Evolutionary conservation across 1,284 basidiomycete genomes (phyloP).

Genomic region (Malassezia pachydermatis): DNA sequence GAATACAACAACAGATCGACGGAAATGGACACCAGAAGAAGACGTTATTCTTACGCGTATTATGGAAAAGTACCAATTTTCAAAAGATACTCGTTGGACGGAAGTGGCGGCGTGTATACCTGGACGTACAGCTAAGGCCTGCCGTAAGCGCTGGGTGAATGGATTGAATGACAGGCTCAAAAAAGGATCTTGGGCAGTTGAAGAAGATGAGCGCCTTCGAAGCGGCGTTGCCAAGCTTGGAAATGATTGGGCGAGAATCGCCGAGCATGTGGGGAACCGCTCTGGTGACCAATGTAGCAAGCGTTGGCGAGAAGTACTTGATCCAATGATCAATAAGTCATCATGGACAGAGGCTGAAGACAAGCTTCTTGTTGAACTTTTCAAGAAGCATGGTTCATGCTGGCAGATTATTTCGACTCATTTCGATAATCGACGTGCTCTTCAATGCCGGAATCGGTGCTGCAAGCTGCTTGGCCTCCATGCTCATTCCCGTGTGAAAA

Average conservation of each 20-base stretch:
- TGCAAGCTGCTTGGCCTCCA: constrained; percentile 17
- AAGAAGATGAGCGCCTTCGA: constrained; percentile 14
- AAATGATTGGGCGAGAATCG: constrained; percentile 17
- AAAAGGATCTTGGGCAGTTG: constrained; percentile 17
- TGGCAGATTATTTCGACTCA: constrained; percentile 18
- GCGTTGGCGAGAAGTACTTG: constrained; percentile 18
- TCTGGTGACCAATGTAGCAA: constrained; percentile 20
- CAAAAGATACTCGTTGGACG: constrained; percentile 15
- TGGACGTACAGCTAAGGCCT: constrained; percentile 14
- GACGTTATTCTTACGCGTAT: constrained; percentile 11
- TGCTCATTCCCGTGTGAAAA: constrained; percentile 6
- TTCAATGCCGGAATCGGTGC: constrained; percentile 20
- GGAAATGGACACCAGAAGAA: constrained; percentile 17
- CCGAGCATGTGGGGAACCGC: constrained; percentile 15
- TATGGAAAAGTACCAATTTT: constrained; percentile 6
- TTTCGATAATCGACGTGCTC: constrained; percentile 16
- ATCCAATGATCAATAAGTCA: constrained; percentile 16
- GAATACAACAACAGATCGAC: constrained; percentile 4
- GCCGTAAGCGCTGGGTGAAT: constrained; percentile 20
- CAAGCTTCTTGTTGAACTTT: constrained; percentile 6
- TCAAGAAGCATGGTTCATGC: constrained; percentile 13
- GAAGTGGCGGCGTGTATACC: constrained; percentile 13
- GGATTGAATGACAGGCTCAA: constrained; percentile 17
- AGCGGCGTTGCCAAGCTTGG: constrained; percentile 9
- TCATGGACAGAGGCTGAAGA: constrained; percentile 16